These are phyloP conservation scores for Nasturtium officinale DNA, from an alignment of 345 rosid species.

Conservation along the genomic window DNA sequence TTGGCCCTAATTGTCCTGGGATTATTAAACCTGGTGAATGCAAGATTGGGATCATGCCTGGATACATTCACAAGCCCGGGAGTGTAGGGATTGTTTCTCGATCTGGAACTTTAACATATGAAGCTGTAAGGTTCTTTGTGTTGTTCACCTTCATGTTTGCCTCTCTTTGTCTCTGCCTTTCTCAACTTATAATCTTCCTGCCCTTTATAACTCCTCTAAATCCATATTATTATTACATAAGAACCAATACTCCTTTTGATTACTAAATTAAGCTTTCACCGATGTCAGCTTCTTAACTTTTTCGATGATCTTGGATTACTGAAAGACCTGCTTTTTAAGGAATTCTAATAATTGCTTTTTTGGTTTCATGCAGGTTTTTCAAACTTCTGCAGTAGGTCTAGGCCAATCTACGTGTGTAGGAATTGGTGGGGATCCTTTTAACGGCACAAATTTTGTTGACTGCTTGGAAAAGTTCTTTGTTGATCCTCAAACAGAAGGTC, in stretches of 20 bases:
- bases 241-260: neutral
- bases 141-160: neutral
- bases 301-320: neutral
- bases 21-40: slow-evolving; percentile 95
- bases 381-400: slow-evolving; percentile 85
- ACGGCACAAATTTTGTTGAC: slow-evolving; percentile 90
- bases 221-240: neutral
- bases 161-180: slow-evolving; percentile 1
- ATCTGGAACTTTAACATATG: slow-evolving; percentile 93
- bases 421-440: slow-evolving; percentile 90
- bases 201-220: neutral
- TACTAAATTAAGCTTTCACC: neutral
- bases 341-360: neutral
- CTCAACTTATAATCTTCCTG: slow-evolving; percentile 1
- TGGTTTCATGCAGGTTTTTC: slow-evolving; percentile 63
- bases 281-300: neutral
- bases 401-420: slow-evolving; percentile 96
- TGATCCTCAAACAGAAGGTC: slow-evolving; percentile 94
- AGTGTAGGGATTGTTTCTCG: slow-evolving; percentile 91
- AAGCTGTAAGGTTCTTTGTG: slow-evolving; percentile 65
- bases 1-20: slow-evolving; percentile 95
- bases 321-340: neutral
- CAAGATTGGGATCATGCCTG: slow-evolving; percentile 95
- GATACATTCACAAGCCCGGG: slow-evolving; percentile 91
- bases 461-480: slow-evolving; percentile 74